Percentiles rank a stretch among this genome's conserved stretches.
phyloP scores from a whole-genome alignment of 2,329 filamentous ascomycete species.

The Drechslerella coelobrocha region DNA sequence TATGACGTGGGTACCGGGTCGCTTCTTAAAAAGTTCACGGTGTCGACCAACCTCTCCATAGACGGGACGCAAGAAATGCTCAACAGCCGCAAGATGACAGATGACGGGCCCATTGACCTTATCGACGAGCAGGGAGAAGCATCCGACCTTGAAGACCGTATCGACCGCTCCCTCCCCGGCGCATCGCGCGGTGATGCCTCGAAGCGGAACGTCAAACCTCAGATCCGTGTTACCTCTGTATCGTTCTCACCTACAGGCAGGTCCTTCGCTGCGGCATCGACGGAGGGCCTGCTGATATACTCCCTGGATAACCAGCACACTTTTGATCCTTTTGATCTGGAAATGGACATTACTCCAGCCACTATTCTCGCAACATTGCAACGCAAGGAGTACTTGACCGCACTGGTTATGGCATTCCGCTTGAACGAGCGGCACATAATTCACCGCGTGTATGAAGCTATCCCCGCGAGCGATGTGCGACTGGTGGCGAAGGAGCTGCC shows the following conservation, averaged over 20 bases:
- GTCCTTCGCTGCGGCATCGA: constrained; percentile 91
- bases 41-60: constrained; percentile 92
- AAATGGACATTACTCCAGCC: constrained; percentile 88
- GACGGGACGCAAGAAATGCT: constrained; percentile 97
- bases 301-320: constrained; percentile 81
- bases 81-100: constrained; percentile 88
- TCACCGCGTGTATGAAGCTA: constrained; percentile 81
- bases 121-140: constrained; percentile 87
- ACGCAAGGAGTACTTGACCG: constrained; percentile 84
- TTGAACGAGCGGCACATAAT: constrained; percentile 85
- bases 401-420: constrained; percentile 94
- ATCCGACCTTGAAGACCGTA: constrained; percentile 84
- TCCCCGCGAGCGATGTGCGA: constrained; percentile 75
- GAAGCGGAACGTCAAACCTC: constrained; percentile 74
- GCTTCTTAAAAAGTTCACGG: constrained; percentile 91
- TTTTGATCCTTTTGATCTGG: constrained; percentile 96
- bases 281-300: constrained; percentile 92
- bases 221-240: constrained; percentile 82
- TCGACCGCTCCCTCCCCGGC: constrained; percentile 80
- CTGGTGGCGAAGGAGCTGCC: constrained; percentile 82
- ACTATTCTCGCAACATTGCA: constrained; percentile 75
- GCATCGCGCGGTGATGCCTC: constrained; percentile 87
- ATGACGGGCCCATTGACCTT: constrained; percentile 83
- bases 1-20: constrained; percentile 95
- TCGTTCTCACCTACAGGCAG: constrained; percentile 88